A percentile compares a stretch with the other conserved stretches of the same genome.
Evolutionary conservation across 768 basidiomycete species (phyloP).

Genomic region (Auricularia auricula-judae): DNA sequence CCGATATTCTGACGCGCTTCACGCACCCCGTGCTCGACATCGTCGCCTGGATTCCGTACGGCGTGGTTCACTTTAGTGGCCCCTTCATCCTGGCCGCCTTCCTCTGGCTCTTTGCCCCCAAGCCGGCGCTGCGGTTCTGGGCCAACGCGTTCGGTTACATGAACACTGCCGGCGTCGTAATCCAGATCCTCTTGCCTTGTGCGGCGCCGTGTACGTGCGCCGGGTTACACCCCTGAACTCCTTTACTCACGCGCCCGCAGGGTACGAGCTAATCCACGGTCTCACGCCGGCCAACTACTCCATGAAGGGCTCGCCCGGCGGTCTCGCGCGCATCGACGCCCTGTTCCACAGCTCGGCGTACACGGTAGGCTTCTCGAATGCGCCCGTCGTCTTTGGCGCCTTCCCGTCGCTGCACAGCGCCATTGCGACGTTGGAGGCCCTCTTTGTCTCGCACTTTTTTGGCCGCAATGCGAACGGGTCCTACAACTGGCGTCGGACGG

Average conservation of each 20-base stretch:
- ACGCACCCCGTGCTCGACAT: constrained; percentile 90
- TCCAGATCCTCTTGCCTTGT: constrained; percentile 84
- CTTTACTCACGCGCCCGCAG: constrained; percentile 14
- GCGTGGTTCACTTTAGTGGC: constrained; percentile 79
- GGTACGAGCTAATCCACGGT: constrained; percentile 97
- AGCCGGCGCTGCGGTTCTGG: constrained; percentile 74
- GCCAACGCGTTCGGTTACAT: constrained; percentile 84
- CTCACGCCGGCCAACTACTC: constrained; percentile 89
- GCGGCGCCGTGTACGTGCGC: constrained; percentile 58
- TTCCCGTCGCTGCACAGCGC: constrained; percentile 92
- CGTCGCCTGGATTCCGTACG: constrained; percentile 93
- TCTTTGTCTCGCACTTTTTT: constrained; percentile 95
- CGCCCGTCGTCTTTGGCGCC: constrained; percentile 93
- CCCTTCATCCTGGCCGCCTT: constrained; percentile 81
- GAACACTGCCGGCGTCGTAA: constrained; percentile 79
- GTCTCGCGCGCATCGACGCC: constrained; percentile 83
- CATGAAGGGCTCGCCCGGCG: constrained; percentile 89
- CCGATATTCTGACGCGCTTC: constrained; percentile 89
- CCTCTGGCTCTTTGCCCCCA: constrained; percentile 82
- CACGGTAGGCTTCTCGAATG: constrained; percentile 67
- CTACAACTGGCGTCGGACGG: constrained; percentile 17
- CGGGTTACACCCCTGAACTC: not conserved
- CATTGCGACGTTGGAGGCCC: constrained; percentile 81
- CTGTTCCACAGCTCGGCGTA: constrained; percentile 72
- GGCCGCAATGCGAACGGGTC: constrained; percentile 38